Evolutionary conservation across 2,329 filamentous ascomycete species (phyloP).

Genomic region (Paracorniculantispora psalliotae): DNA sequence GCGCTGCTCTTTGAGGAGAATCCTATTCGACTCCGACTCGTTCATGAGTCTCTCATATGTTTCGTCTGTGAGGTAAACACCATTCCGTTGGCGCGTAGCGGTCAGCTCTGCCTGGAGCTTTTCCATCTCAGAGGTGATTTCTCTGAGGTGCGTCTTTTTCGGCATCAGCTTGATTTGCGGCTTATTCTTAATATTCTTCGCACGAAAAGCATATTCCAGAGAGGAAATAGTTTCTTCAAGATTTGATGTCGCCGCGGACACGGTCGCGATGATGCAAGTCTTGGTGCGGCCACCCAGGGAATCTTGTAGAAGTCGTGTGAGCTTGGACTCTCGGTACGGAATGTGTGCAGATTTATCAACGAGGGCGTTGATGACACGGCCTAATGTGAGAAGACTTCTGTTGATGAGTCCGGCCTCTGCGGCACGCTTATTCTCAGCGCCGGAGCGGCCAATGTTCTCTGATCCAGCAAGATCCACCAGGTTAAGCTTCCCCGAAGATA

Average conservation of each 20-base stretch:
- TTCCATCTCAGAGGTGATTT: conserved; percentile 90
- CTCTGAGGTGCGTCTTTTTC: conserved; percentile 85
- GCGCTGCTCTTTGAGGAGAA: too few relatives aligned
- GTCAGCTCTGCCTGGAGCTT: conserved; percentile 92
- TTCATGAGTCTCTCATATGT: too few relatives aligned
- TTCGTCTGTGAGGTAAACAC: conserved; percentile 87
- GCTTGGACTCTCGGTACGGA: conserved; percentile 87
- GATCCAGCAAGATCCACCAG: conserved; percentile 94
- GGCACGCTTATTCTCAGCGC: conserved; percentile 95
- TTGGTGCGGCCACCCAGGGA: conserved; percentile 93
- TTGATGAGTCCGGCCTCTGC: conserved; percentile 96
- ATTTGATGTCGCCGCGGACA: conserved; percentile 92
- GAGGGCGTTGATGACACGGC: conserved; percentile 93
- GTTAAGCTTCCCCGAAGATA: conserved; percentile 90
- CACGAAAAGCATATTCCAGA: conserved; percentile 93
- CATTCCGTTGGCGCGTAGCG: conserved; percentile 86
- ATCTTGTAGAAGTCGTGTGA: conserved; percentile 91
- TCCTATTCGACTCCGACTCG: too few relatives aligned
- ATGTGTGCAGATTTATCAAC: conserved; percentile 89
- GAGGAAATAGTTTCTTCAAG: conserved; percentile 98
- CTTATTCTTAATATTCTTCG: conserved; percentile 98
- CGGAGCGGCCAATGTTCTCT: conserved; percentile 95
- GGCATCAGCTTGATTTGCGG: conserved; percentile 90
- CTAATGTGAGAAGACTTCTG: conserved; percentile 91
- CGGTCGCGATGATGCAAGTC: conserved; percentile 96